Conservation (phyloP, 2,329 filamentous ascomycete genomes). For the Gremmenia infestans region DNA sequence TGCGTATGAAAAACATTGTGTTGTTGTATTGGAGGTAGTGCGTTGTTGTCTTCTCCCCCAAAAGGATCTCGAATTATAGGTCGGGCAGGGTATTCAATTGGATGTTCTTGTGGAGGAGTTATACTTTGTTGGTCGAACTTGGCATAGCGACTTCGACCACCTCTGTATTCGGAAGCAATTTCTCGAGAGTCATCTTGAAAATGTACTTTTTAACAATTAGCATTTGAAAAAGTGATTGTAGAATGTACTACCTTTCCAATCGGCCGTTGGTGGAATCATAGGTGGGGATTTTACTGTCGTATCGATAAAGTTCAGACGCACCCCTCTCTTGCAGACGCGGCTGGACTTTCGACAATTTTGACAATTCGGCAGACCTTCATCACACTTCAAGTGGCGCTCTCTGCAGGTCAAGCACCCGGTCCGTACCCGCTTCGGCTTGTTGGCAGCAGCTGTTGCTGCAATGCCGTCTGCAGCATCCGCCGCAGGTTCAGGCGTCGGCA, state of each 20-base stretch:
- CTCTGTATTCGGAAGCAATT: conserved; percentile 86
- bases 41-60: conserved; percentile 16
- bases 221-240: neutral
- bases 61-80: conserved; percentile 14
- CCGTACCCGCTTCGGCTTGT: conserved; percentile 77
- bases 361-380: conserved; percentile 60
- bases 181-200: conserved; percentile 87
- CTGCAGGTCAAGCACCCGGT: conserved; percentile 90
- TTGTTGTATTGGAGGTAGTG: conserved; percentile 29
- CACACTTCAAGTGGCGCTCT: conserved; percentile 86
- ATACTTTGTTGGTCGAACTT: conserved; percentile 39
- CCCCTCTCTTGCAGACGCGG: conserved; percentile 76
- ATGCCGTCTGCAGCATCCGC: conserved; percentile 13
- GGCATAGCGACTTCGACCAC: conserved; percentile 70
- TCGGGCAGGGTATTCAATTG: conserved; percentile 22
- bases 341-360: conserved; percentile 87
- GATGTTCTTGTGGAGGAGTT: conserved; percentile 23
- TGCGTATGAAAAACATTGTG: conserved; percentile 23
- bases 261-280: conserved; percentile 53
- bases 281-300: conserved; percentile 65
- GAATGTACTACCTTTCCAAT: conserved; percentile 52
- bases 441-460: conserved; percentile 15
- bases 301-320: conserved; percentile 89
- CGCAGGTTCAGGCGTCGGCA: conserved; percentile 23
- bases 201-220: conserved; percentile 45